phyloP scores from a whole-genome alignment of 225 moss, liverwort and hornwort species.

The Sphagnum contortum region DNA sequence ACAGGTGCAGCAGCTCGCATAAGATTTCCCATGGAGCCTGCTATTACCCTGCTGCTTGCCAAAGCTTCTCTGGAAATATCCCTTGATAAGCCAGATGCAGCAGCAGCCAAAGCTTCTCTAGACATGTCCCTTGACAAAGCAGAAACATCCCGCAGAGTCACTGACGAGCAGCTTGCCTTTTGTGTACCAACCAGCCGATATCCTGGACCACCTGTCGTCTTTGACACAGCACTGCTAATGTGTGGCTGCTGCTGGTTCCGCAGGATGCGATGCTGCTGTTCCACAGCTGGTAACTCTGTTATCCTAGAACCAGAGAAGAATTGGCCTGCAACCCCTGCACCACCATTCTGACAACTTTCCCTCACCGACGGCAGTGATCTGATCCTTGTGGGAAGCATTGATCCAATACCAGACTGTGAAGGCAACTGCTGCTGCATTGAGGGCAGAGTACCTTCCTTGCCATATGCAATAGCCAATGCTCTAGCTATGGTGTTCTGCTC shows the following conservation, averaged over 20 bases:
- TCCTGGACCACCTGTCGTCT: constrained; percentile 11
- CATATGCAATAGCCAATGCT: constrained; percentile 68
- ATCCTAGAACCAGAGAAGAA: constrained; percentile 65
- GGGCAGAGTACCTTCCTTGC: constrained; percentile 44
- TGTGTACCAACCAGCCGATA: constrained; percentile 22
- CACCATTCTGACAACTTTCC: constrained; percentile 55
- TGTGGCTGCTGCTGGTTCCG: constrained; percentile 10
- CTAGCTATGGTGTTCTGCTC: constrained; percentile 97
- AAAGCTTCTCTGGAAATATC: too few relatives aligned
- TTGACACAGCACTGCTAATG: constrained; percentile 17
- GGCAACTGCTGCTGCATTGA: constrained; percentile 20
- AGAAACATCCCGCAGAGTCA: constrained; percentile 26
- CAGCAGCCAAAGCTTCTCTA: constrained; percentile 37
- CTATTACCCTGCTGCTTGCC: constrained; percentile 17
- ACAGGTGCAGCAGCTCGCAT: constrained; percentile 12
- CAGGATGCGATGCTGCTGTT: constrained; percentile 32
- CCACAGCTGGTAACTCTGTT: constrained; percentile 23
- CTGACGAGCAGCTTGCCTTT: constrained; percentile 19
- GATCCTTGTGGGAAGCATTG: constrained; percentile 32
- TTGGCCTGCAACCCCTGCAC: constrained; percentile 31
- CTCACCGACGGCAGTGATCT: constrained; percentile 39
- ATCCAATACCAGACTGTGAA: constrained; percentile 19
- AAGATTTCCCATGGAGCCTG: constrained; percentile 23
- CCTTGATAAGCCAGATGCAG: too few relatives aligned
- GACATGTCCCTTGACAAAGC: constrained; percentile 12